phyloP scores from a whole-genome alignment of 495 filamentous ascomycete genomes.

The Parathielavia appendiculata region DNA sequence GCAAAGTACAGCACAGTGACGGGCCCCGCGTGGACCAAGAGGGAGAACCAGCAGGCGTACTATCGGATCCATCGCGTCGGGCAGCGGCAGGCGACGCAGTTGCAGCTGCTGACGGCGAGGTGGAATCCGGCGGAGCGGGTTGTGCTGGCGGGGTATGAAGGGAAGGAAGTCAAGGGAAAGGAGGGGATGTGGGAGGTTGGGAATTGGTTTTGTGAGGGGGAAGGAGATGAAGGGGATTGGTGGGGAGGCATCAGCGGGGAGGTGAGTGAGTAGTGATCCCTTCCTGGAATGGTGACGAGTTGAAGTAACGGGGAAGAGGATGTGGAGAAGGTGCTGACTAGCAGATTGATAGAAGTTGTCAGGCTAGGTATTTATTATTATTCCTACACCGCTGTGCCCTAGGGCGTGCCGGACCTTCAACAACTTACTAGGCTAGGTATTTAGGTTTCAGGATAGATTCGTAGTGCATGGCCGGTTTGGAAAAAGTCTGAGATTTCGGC shows the following conservation, averaged over 20 bases:
- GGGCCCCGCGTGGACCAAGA: constrained; percentile 26
- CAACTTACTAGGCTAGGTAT: no score
- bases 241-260: constrained; percentile 15
- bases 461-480: no score
- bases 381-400: no score
- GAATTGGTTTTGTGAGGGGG: constrained; percentile 4
- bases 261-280: constrained; percentile 23
- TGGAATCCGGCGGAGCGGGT: constrained; percentile 27
- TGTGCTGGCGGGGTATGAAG: constrained; percentile 17
- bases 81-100: constrained; percentile 18
- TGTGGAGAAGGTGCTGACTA: constrained; percentile 31
- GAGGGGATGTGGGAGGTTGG: constrained; percentile 4
- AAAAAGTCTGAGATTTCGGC: no score
- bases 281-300: constrained; percentile 17
- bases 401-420: no score
- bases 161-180: constrained; percentile 4
- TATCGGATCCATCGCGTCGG: constrained; percentile 26
- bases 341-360: no score
- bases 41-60: constrained; percentile 29
- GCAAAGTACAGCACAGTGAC: constrained; percentile 25
- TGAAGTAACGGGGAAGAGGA: not conserved
- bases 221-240: not conserved
- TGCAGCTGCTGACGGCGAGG: constrained; percentile 18
- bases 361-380: no score
- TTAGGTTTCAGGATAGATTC: no score